Evolutionary conservation across 2,329 filamentous ascomycete genomes (phyloP).

Genomic region (Pseudonectria buxi): DNA sequence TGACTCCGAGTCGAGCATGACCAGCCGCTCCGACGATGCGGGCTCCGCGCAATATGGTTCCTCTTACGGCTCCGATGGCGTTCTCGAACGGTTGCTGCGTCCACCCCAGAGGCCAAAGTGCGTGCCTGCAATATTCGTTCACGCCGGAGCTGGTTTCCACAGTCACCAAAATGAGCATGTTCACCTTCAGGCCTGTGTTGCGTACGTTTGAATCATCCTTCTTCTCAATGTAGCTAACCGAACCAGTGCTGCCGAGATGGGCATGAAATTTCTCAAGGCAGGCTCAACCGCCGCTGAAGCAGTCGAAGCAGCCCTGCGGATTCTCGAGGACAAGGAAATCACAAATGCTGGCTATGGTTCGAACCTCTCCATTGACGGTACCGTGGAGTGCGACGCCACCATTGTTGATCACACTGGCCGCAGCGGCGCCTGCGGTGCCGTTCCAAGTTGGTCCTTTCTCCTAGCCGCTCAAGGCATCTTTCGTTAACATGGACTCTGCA

Average conservation of each 20-base stretch:
- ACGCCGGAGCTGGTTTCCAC: slow-evolving; percentile 92
- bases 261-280: slow-evolving; percentile 71
- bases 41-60: slow-evolving; percentile 39
- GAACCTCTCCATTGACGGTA: slow-evolving; percentile 83
- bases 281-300: slow-evolving; percentile 81
- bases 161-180: slow-evolving; percentile 77
- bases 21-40: slow-evolving; percentile 20
- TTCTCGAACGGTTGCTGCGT: slow-evolving; percentile 33
- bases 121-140: slow-evolving; percentile 78
- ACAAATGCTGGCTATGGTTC: slow-evolving; percentile 96
- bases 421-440: slow-evolving; percentile 88
- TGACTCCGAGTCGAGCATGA: slow-evolving; percentile 26
- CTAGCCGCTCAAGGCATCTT: neutral
- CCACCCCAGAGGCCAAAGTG: slow-evolving; percentile 27
- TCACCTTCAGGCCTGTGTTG: slow-evolving; percentile 79
- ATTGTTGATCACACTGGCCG: slow-evolving; percentile 86
- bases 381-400: slow-evolving; percentile 90
- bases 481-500: slow-evolving; percentile 29
- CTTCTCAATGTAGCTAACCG: slow-evolving; percentile 6
- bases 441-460: slow-evolving; percentile 60
- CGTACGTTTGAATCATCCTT: slow-evolving; percentile 53
- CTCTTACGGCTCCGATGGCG: slow-evolving; percentile 37
- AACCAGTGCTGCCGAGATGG: slow-evolving; percentile 69
- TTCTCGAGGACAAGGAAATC: slow-evolving; percentile 88
- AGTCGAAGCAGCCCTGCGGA: slow-evolving; percentile 79